Conservation (phyloP, 257 asterid species). For the Cynanchum wilfordii region DNA sequence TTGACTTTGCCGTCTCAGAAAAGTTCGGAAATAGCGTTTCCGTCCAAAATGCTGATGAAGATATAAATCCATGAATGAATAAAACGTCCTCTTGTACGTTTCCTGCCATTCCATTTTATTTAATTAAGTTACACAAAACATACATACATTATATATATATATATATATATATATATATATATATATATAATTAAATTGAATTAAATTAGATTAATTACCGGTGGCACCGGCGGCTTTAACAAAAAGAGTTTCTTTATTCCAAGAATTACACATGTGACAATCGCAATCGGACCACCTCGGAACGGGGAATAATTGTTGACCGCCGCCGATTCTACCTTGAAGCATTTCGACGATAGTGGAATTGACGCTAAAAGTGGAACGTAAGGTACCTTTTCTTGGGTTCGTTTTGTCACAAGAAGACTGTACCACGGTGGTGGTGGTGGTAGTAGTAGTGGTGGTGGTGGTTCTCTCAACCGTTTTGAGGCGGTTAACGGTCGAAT, state of each 20-base stretch:
- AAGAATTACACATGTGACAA: conserved; percentile 62
- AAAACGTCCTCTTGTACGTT: conserved; percentile 72
- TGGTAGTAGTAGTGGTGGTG: too few relatives aligned
- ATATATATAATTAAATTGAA: too few relatives aligned
- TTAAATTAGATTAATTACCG: conserved; percentile 30
- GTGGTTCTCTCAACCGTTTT: conserved; percentile 20
- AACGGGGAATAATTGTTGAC: conserved; percentile 22
- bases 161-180: too few relatives aligned
- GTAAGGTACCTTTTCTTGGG: conserved; percentile 16
- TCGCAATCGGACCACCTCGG: conserved; percentile 97
- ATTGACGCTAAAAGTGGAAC: conserved; percentile 46
- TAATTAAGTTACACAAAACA: not conserved
- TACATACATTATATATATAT: too few relatives aligned
- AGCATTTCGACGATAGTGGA: conserved; percentile 73
- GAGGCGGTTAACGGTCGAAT: conserved; percentile 38
- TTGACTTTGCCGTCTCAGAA: conserved; percentile 54
- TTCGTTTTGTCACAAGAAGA: conserved; percentile 14
- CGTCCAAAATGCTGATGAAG: conserved; percentile 88
- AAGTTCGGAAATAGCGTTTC: conserved; percentile 87
- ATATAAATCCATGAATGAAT: conserved; percentile 92
- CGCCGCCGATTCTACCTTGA: conserved; percentile 48
- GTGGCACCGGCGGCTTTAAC: conserved; percentile 67
- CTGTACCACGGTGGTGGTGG: not conserved
- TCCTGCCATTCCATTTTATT: conserved; percentile 22
- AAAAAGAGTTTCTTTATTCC: conserved; percentile 60